Evolutionary conservation across 2,329 filamentous ascomycete genomes (phyloP).

Genomic region (Cordyceps farinosa): DNA sequence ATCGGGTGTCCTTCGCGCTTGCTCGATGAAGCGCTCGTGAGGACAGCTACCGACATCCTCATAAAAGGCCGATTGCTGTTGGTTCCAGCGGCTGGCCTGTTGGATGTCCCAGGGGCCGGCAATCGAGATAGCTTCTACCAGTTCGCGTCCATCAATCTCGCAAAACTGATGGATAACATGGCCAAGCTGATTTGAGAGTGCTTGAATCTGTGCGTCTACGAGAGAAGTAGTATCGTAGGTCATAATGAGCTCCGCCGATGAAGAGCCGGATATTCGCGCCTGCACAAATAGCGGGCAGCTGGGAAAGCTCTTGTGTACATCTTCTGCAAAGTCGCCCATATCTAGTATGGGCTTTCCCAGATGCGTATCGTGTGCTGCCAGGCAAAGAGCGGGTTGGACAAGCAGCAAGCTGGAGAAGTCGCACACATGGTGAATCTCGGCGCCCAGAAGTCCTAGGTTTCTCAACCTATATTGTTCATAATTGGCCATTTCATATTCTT

Average conservation of each 20-base stretch:
- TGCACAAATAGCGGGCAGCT: slow-evolving; percentile 15
- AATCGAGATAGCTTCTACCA: not conserved
- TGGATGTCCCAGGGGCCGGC: slow-evolving; percentile 1
- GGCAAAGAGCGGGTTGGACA: slow-evolving; percentile 22
- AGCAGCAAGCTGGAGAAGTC: slow-evolving; percentile 28
- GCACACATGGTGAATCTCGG: slow-evolving; percentile 22
- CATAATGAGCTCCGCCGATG: not conserved
- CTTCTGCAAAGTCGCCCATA: not conserved
- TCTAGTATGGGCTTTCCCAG: not conserved
- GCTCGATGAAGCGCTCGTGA: slow-evolving; percentile 16
- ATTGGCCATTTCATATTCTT: slow-evolving; percentile 22
- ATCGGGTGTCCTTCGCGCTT: slow-evolving; percentile 1
- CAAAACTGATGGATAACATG: slow-evolving; percentile 16
- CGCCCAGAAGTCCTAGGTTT: slow-evolving; percentile 20
- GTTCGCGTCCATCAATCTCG: not conserved
- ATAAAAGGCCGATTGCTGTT: not conserved
- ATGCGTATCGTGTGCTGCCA: not conserved
- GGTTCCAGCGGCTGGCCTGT: slow-evolving; percentile 1
- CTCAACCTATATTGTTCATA: slow-evolving; percentile 27
- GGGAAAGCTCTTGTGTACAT: slow-evolving; percentile 11
- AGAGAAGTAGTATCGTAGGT: slow-evolving; percentile 9
- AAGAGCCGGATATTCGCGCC: not conserved
- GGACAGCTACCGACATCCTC: slow-evolving; percentile 8
- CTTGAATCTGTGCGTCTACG: not conserved
- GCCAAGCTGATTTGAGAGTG: slow-evolving; percentile 11